Conservation (phyloP, 2,329 filamentous ascomycete species). For the Myriosclerotinia scirpicola region DNA sequence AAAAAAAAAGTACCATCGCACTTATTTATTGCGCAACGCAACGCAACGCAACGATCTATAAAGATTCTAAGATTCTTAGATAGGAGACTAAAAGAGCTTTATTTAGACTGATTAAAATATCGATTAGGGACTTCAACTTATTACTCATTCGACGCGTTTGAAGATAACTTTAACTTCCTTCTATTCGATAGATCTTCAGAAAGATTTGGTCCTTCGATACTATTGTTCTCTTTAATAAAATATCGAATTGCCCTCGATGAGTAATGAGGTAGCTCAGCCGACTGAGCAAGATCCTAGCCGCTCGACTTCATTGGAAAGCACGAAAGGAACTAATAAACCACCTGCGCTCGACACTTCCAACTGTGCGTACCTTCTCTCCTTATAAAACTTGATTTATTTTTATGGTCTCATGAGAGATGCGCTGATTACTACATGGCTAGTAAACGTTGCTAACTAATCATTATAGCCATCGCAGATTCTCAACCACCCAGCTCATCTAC, state of each 20-base stretch:
- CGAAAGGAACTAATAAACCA: constrained; percentile 38
- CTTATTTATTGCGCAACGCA: constrained; percentile 15
- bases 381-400: background rate
- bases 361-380: constrained; percentile 33
- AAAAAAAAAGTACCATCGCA: constrained; percentile 4
- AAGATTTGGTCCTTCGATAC: constrained; percentile 20
- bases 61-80: constrained; percentile 5
- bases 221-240: constrained; percentile 25
- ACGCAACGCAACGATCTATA: constrained; percentile 12
- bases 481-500: constrained; percentile 39
- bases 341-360: constrained; percentile 39
- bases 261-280: constrained; percentile 42
- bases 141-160: constrained; percentile 30
- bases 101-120: constrained; percentile 11
- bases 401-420: constrained; percentile 14
- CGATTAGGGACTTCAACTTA: constrained; percentile 22
- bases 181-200: constrained; percentile 10
- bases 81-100: constrained; percentile 11
- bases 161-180: constrained; percentile 26
- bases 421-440: constrained; percentile 1
- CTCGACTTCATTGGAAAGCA: constrained; percentile 37
- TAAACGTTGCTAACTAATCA: constrained; percentile 31
- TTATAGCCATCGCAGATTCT: constrained; percentile 34
- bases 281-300: constrained; percentile 41
- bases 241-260: constrained; percentile 42